Evolutionary conservation across 306 rosid genomes (phyloP), one percentile per base, ranked within the genome.

Genomic region (Gastrolobium bilobum): DNA sequence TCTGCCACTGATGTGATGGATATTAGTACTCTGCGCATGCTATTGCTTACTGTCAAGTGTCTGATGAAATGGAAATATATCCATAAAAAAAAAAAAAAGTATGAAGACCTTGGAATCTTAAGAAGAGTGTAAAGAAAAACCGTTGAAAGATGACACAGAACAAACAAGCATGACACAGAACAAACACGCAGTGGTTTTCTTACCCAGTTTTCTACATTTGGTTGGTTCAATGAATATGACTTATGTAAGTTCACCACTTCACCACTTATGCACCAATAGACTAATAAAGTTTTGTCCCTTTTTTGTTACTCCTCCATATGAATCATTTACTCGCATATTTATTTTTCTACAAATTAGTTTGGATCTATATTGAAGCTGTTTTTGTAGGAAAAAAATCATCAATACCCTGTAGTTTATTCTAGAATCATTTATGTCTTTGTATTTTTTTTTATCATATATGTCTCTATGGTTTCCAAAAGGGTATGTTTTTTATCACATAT

Each of bases 1-100:
- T 71, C 51, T 44, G 65, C 66, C 31, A 69, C 9, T 82, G 37
- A 61, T 7, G 62, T 82, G 37, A 61, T 11, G 62, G 67, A 70
- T 47, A 60, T 67, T 33, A 8, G 53, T 42, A 11, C n/a, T 13
- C 34, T 42, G 10, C 73, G 34, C 79, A 72, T 63, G 78, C 58
- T 64, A 5, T 39, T 50, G 9, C 15, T n/a, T 47, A 48, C 4
- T 10, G 31, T 69, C 47, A 50, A 7, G 10, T 59, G 10, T 39
- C 8, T 72, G 15, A 20, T 52, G 51, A 63, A 48, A 65, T 77
- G 61, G 71, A 75, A 62, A 46, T 44, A 15, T 61, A 8, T 10
- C 48, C 30, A 47, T 10, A n/a, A n/a, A n/a, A n/a, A n/a, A n/a
- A n/a, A n/a, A 37, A 30, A 6, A 44, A 44, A n/a, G 10, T 39